phyloP scores from a whole-genome alignment of 2,329 filamentous ascomycete genomes.

The Talaromyces piceae region DNA sequence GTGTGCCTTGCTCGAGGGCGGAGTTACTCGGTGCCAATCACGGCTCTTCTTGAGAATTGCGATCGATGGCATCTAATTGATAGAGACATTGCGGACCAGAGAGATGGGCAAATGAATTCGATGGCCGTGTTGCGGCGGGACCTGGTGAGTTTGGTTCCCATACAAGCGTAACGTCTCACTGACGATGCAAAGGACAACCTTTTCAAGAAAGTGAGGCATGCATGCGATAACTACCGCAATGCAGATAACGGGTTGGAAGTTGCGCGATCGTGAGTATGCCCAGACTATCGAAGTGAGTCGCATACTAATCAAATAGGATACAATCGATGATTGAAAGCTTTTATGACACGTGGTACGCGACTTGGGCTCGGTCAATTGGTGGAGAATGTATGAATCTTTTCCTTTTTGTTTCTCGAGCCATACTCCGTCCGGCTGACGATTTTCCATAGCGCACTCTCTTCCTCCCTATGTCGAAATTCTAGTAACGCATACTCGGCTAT shows the following conservation, averaged over 20 bases:
- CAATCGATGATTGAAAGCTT: conserved; percentile 57
- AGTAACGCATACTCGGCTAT: conserved; percentile 63
- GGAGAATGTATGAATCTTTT: conserved; percentile 38
- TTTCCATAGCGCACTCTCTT: conserved; percentile 40
- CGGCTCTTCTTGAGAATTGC: conserved; percentile 58
- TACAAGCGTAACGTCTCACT: neutral
- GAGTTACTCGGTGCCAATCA: conserved; percentile 61
- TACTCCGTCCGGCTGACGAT: conserved; percentile 32
- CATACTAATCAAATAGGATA: conserved; percentile 30
- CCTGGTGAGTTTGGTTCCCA: conserved; percentile 42
- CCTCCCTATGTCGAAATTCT: conserved; percentile 70
- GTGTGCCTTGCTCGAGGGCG: conserved; percentile 64
- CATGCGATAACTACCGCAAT: conserved; percentile 29
- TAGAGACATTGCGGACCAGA: conserved; percentile 55
- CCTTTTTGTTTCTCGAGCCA: conserved; percentile 16
- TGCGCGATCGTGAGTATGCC: conserved; percentile 25
- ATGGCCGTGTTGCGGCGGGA: conserved; percentile 64
- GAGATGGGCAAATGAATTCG: conserved; percentile 64
- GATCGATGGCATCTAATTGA: conserved; percentile 56
- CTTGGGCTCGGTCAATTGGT: conserved; percentile 54
- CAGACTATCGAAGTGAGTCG: too few relatives aligned
- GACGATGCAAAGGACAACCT: conserved; percentile 23
- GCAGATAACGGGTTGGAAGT: conserved; percentile 25
- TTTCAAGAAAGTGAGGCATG: conserved; percentile 26
- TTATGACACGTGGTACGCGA: conserved; percentile 58